Conservation (phyloP, 768 basidiomycete species). For the Crucibulum laeve region DNA sequence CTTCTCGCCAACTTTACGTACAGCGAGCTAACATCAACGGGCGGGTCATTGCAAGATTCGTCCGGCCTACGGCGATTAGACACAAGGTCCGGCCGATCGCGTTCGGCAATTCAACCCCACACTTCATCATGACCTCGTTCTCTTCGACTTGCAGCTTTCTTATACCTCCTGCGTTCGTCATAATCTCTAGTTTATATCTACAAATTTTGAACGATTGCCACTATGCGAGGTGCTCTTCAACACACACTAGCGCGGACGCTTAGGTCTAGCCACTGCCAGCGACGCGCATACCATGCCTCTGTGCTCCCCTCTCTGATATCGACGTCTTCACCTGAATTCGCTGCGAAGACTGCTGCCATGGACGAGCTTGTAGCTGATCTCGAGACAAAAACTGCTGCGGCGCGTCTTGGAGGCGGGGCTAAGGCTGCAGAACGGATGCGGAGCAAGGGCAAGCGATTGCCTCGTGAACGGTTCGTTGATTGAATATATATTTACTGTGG, state of each 20-base stretch:
- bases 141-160: slow-evolving; percentile 1
- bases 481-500: no score
- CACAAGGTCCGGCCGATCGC: slow-evolving; percentile 30
- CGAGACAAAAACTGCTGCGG: slow-evolving; percentile 52
- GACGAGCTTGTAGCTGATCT: slow-evolving; percentile 61
- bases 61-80: slow-evolving; percentile 20
- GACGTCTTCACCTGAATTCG: slow-evolving; percentile 67
- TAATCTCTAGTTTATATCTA: no score
- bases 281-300: slow-evolving; percentile 58
- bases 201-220: background rate
- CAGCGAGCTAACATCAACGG: background rate
- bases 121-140: background rate
- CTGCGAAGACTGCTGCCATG: slow-evolving; percentile 64
- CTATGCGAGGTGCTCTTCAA: background rate
- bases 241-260: slow-evolving; percentile 9
- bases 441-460: slow-evolving; percentile 76
- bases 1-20: no score
- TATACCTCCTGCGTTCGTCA: background rate
- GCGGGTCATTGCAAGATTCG: slow-evolving; percentile 19
- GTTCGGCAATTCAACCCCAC: background rate
- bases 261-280: slow-evolving; percentile 9
- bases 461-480: slow-evolving; percentile 70
- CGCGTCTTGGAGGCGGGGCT: slow-evolving; percentile 67
- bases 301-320: slow-evolving; percentile 73
- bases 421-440: slow-evolving; percentile 75